These are phyloP conservation scores for Friedmanniomyces endolithicus DNA, from an alignment of 495 filamentous ascomycete genomes.

Conservation along the genomic window DNA sequence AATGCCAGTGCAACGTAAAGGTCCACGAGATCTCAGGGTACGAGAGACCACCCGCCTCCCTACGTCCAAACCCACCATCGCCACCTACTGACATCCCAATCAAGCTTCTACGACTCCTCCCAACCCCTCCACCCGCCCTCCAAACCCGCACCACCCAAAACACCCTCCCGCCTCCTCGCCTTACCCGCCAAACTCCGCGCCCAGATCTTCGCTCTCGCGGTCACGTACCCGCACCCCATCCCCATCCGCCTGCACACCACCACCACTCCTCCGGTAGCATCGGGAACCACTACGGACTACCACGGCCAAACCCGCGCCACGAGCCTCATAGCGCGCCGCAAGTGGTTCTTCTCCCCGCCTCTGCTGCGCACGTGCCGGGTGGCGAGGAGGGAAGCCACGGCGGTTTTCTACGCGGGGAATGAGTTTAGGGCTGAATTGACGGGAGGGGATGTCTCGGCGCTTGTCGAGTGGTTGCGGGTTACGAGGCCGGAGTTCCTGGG, in stretches of 20 bases:
- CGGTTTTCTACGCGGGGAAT: constrained; percentile 6
- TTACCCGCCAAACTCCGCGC: constrained; percentile 1
- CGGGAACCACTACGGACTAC: no score
- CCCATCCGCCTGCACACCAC: neutral
- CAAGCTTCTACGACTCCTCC: neutral
- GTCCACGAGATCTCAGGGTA: neutral
- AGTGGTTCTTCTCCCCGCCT: constrained; percentile 4
- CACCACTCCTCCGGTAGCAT: neutral
- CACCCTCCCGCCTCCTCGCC: neutral
- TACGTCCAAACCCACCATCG: no score
- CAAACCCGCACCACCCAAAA: no score
- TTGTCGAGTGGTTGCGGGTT: neutral
- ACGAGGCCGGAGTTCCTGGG: neutral
- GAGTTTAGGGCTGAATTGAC: neutral
- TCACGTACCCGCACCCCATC: constrained; percentile 1
- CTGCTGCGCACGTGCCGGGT: neutral
- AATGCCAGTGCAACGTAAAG: neutral
- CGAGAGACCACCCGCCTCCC: no score
- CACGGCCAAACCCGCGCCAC: no score
- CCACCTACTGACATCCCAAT: neutral
- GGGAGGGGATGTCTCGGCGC: neutral
- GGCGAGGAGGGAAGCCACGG: constrained; percentile 3
- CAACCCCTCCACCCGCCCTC: neutral
- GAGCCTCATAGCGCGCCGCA: neutral
- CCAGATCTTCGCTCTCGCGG: neutral